Percentiles rank a stretch among this genome's conserved stretches.
Conservation (phyloP, 768 basidiomycete species). For the Goffeauzyma gilvescens region DNA sequence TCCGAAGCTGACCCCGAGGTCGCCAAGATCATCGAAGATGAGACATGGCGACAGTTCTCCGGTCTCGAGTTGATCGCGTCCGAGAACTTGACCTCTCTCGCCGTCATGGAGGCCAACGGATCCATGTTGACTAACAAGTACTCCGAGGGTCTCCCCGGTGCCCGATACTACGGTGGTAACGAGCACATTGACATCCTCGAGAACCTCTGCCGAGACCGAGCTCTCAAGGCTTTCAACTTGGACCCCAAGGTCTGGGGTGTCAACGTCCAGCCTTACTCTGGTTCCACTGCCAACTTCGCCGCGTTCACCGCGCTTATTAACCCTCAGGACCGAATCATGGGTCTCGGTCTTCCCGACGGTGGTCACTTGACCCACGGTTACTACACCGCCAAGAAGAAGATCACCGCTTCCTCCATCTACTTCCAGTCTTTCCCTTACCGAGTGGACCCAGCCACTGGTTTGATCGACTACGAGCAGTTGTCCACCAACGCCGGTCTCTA, state of each 20-base stretch:
- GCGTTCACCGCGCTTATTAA: conserved; percentile 87
- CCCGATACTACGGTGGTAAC: conserved; percentile 93
- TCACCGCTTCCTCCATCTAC: conserved; percentile 98
- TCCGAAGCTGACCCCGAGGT: conserved; percentile 84
- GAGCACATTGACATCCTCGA: conserved; percentile 96
- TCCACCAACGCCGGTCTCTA: conserved; percentile 74
- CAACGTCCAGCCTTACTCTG: conserved; percentile 94
- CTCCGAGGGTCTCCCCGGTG: conserved; percentile 96
- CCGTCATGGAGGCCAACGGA: conserved; percentile 95
- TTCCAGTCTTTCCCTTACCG: conserved; percentile 96
- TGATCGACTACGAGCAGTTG: conserved; percentile 71
- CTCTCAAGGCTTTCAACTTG: conserved; percentile 85
- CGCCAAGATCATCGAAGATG: conserved; percentile 83
- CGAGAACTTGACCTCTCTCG: conserved; percentile 93
- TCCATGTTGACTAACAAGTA: conserved; percentile 98
- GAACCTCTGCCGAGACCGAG: conserved; percentile 80
- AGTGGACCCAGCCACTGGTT: conserved; percentile 52
- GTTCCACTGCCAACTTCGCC: conserved; percentile 76
- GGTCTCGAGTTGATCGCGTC: conserved; percentile 98
- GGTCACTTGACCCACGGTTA: conserved; percentile 95
- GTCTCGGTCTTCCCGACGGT: conserved; percentile 91
- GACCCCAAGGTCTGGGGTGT: conserved; percentile 81
- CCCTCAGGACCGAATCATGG: conserved; percentile 96
- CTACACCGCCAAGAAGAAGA: conserved; percentile 98
- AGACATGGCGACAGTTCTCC: conserved; percentile 94